These are phyloP conservation scores for Fusarium bulbicola DNA, from an alignment of 2,329 filamentous ascomycete genomes.

Conservation along the genomic window DNA sequence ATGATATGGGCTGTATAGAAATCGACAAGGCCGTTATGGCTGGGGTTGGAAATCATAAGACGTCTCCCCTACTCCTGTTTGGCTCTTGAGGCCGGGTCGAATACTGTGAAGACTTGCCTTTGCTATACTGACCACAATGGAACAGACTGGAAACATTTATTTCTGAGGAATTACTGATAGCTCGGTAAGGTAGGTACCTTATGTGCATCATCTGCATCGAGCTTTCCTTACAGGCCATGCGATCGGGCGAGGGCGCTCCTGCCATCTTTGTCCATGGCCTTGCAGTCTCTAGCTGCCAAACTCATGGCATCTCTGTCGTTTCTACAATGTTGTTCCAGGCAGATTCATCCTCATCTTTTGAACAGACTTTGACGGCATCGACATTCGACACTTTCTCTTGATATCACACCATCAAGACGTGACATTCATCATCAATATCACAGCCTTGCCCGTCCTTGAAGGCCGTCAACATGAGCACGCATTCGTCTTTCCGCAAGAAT, in stretches of 20 bases:
- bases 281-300: not conserved
- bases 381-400: conserved; percentile 14
- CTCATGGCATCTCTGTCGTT: not conserved
- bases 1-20: conserved; percentile 33
- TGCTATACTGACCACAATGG: not conserved
- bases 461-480: conserved; percentile 25
- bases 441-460: not conserved
- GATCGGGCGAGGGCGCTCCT: not conserved
- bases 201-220: not conserved
- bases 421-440: conserved; percentile 1
- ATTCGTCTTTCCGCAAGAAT: not conserved
- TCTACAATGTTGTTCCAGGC: not conserved
- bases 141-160: not conserved
- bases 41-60: conserved; percentile 3
- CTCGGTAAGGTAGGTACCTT: not conserved
- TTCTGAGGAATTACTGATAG: not conserved
- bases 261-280: not conserved
- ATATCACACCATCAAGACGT: not conserved
- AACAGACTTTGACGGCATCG: conserved; percentile 31
- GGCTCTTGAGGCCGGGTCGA: not conserved
- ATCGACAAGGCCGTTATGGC: conserved; percentile 23
- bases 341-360: conserved; percentile 17
- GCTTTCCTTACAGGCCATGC: not conserved
- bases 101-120: not conserved
- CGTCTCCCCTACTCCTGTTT: not conserved